Evolutionary conservation across 164 flowering plant genomes (phyloP).

Genomic region (Santalum album): DNA sequence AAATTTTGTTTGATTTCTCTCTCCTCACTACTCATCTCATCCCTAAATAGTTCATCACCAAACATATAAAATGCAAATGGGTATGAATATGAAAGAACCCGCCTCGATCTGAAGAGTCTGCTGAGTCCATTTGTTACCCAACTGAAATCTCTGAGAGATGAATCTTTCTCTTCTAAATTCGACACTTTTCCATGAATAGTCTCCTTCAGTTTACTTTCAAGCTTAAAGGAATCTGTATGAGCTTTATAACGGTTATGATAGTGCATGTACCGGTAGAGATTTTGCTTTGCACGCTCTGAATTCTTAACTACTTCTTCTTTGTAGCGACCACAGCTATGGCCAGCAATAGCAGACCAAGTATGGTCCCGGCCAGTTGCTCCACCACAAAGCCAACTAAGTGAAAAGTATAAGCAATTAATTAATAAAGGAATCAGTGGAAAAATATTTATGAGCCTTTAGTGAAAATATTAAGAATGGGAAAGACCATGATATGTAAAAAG

Average conservation of each 20-base stretch:
- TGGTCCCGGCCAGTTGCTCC: conserved; percentile 51
- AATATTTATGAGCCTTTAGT: too few relatives aligned
- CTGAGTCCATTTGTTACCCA: conserved; percentile 46
- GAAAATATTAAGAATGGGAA: too few relatives aligned
- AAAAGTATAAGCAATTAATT: not conserved
- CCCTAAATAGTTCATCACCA: conserved; percentile 43
- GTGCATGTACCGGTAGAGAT: conserved; percentile 48
- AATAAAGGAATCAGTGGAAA: too few relatives aligned
- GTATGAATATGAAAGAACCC: conserved; percentile 48
- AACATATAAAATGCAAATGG: conserved; percentile 64
- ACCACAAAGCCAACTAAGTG: conserved; percentile 52
- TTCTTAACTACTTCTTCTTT: conserved; percentile 24
- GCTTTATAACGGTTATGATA: conserved; percentile 46
- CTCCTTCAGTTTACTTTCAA: conserved; percentile 35
- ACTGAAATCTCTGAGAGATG: conserved; percentile 26
- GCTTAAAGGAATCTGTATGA: conserved; percentile 49
- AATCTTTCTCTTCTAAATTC: conserved; percentile 22
- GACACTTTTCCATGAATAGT: conserved; percentile 23
- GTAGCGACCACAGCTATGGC: conserved; percentile 51
- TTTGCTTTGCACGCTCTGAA: conserved; percentile 34
- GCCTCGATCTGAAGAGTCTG: conserved; percentile 48
- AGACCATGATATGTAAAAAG: too few relatives aligned
- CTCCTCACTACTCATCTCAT: conserved; percentile 35
- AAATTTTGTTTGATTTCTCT: conserved; percentile 37
- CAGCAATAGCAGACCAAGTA: conserved; percentile 36